Base-by-base conservation (phyloP, 2,329 filamentous ascomycete genomes). In the Akanthomyces muscarius region DNA sequence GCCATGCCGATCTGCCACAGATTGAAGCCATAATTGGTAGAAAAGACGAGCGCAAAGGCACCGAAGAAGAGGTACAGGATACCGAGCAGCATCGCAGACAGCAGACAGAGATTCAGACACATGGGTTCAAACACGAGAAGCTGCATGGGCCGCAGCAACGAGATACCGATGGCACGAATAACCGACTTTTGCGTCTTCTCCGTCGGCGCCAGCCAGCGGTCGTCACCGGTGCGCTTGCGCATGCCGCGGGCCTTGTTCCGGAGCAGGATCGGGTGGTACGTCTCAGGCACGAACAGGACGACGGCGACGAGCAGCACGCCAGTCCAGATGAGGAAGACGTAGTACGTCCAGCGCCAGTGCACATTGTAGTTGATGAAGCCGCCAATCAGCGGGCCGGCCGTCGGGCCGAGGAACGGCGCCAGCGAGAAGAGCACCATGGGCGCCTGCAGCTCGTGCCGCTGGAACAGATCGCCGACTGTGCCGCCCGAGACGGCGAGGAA, bases 11-110 rank as follows among this genome's bases (percentile, higher is more conserved):
- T 81, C 75, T 96, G 89, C 81, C 89, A 95, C 13, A 92, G 78
- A 60, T 85, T 86, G 77, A 97, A 92, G 23, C 84, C 86, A 72
- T 96, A 89, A 53, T 89, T 87, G 51, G 82, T 84, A 30, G 81
- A 74, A 71, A 97, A 97, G 18, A 97, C 87, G 51, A 96, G 78
- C 5, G 89, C 85, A 70, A 97, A 96, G 0, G 92, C 92, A 23
- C 92, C 92, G 73, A 96, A 96, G 79, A 96, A 96, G 45, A 97
- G 85, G 72, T 97, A 97, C 2, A 97, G 78, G 51, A 96, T 89
- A 5, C 92, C 93, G 8, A 97, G 81, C n/a, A 97, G 79, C 61
- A 97, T 85, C 45, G 92, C 91, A 0, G 90, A 91, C 69, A 93
- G 90, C 25, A 95, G 76, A 74, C 92, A 95, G 30, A 97, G 85